These are phyloP conservation scores for Brassica juncea DNA, from an alignment of 345 rosid genomes.

Conservation along the genomic window DNA sequence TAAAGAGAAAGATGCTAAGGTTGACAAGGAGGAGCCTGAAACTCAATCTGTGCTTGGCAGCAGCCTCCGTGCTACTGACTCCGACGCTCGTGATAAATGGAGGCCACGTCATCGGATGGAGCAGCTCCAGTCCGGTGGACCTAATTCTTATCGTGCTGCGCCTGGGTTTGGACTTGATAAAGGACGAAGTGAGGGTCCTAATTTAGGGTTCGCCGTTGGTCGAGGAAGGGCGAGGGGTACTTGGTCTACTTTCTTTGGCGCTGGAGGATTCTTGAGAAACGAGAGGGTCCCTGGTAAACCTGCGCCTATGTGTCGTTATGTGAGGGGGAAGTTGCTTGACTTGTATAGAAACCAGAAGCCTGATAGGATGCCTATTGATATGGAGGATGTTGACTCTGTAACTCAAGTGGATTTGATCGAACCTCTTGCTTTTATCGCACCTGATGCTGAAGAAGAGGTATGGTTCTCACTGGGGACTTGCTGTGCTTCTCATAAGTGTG, in stretches of 20 bases:
- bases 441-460: conserved; percentile 81
- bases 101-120: conserved; percentile 95
- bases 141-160: conserved; percentile 67
- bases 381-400: conserved; percentile 55
- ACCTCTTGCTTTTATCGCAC: conserved; percentile 77
- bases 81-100: conserved; percentile 94
- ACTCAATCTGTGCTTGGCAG: conserved; percentile 46
- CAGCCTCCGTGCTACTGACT: conserved; percentile 47
- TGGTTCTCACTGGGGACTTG: not conserved
- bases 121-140: conserved; percentile 50
- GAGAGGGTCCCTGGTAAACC: conserved; percentile 33
- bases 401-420: conserved; percentile 45
- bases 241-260: conserved; percentile 33
- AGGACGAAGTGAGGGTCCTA: conserved; percentile 65
- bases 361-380: conserved; percentile 47
- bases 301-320: conserved; percentile 46
- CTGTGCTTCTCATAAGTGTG: not conserved
- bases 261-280: conserved; percentile 11
- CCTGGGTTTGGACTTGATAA: conserved; percentile 81
- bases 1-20: conserved; percentile 72
- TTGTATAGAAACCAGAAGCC: conserved; percentile 34
- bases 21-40: conserved; percentile 47
- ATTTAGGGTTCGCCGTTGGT: conserved; percentile 66
- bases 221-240: conserved; percentile 63
- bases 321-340: conserved; percentile 75